Conservation (phyloP, 768 basidiomycete species). For the Trametes cubensis region DNA sequence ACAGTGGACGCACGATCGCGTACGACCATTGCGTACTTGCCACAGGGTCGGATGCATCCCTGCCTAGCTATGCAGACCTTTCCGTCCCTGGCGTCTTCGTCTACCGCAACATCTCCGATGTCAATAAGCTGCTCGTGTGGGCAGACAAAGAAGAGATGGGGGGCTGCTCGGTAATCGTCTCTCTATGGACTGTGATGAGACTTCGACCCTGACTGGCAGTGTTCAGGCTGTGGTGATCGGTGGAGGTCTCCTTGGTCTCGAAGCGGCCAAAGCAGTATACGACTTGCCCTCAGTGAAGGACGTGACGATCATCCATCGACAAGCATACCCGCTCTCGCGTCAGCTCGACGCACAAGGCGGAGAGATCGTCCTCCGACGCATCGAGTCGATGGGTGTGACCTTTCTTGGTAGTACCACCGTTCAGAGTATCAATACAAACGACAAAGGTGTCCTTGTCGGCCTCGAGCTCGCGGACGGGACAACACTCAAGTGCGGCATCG, state of each 20-base stretch:
- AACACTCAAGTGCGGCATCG: slow-evolving; percentile 51
- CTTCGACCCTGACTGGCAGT: background rate
- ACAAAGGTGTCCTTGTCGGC: slow-evolving; percentile 44
- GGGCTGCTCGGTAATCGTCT: slow-evolving; percentile 14
- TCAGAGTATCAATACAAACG: slow-evolving; percentile 41
- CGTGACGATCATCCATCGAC: slow-evolving; percentile 57
- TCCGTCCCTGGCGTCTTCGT: slow-evolving; percentile 63
- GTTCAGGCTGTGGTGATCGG: slow-evolving; percentile 59
- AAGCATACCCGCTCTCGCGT: slow-evolving; percentile 55
- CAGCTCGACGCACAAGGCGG: slow-evolving; percentile 61
- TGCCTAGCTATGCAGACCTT: slow-evolving; percentile 59
- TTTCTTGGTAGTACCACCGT: slow-evolving; percentile 49
- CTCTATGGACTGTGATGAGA: too few species aligned
- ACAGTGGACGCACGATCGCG: slow-evolving; percentile 44
- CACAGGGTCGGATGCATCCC: slow-evolving; percentile 66
- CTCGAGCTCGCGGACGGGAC: slow-evolving; percentile 53
- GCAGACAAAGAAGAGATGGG: slow-evolving; percentile 49
- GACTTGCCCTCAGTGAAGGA: slow-evolving; percentile 53
- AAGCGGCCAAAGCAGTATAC: slow-evolving; percentile 73
- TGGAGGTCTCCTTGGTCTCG: slow-evolving; percentile 71
- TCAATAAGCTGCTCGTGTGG: slow-evolving; percentile 65
- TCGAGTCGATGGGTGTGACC: slow-evolving; percentile 61
- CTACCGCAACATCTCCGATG: slow-evolving; percentile 71
- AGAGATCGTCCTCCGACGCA: slow-evolving; percentile 61
- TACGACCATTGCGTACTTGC: slow-evolving; percentile 71